Evolutionary conservation across 1,284 basidiomycete genomes (phyloP).

Genomic region (Jaminaea rosea): DNA sequence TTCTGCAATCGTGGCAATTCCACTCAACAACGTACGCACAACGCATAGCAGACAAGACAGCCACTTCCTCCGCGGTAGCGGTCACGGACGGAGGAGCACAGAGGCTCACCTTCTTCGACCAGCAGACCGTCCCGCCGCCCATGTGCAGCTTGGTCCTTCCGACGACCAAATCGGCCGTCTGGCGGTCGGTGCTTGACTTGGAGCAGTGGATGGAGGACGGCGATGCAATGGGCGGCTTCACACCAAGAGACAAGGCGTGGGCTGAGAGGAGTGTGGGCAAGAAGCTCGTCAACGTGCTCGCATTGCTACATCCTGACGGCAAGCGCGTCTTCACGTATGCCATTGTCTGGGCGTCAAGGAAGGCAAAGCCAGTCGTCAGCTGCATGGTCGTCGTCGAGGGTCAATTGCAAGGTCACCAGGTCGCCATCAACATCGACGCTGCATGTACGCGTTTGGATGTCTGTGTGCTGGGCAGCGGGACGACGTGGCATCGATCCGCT

Average conservation of each 20-base stretch:
- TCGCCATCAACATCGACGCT: too few relatives aligned
- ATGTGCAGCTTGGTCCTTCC: slow-evolving; percentile 57
- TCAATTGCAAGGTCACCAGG: too few relatives aligned
- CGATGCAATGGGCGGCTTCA: background rate
- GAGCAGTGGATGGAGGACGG: background rate
- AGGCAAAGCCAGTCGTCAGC: too few relatives aligned
- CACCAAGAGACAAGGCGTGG: background rate
- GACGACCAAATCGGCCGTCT: background rate
- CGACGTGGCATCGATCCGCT: too few relatives aligned
- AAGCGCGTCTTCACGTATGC: too few relatives aligned
- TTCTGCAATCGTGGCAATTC: too few relatives aligned
- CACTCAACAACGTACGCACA: slow-evolving; percentile 68
- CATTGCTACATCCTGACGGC: background rate
- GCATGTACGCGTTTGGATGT: too few relatives aligned
- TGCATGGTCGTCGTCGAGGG: too few relatives aligned
- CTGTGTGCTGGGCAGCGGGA: too few relatives aligned
- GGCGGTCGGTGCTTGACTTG: background rate
- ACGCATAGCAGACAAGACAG: too few relatives aligned
- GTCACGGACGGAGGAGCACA: slow-evolving; percentile 53
- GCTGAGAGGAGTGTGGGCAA: background rate
- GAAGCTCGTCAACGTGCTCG: background rate
- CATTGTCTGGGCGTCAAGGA: too few relatives aligned
- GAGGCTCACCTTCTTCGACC: slow-evolving; percentile 54
- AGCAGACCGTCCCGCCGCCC: slow-evolving; percentile 85
- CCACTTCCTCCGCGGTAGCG: background rate